Base-by-base conservation (phyloP, 768 basidiomycete species). In the Boletellus emodensis region DNA sequence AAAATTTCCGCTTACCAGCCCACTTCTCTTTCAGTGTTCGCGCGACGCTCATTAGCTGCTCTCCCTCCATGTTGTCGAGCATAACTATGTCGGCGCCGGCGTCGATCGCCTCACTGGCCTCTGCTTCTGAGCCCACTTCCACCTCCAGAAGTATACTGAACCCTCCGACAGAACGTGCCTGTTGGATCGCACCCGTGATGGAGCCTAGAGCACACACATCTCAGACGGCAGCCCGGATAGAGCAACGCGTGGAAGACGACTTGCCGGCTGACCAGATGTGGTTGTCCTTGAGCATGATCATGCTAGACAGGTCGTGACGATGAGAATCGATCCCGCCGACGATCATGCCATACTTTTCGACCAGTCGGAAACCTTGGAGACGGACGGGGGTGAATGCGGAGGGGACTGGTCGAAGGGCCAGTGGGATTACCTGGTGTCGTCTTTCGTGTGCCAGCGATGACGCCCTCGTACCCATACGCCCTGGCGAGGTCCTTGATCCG, bases 261-360 rank as follows among this genome's bases (percentile, higher is more conserved):
- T 53, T 62, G 85, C 94, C 94, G 38, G 85, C 89, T 3, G 94
- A 95, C 94, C 94, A 97, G 64, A 98, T 90, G 65, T 99, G 96
- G 66, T 99, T 99, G 61, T 99, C 96, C 71, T 98, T 98, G 61
- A 99, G 82, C 96, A 99, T 99, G 63, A 99, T 94, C 96, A 99
- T 98, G 65, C 89, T 90, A 26, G 90, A 94, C n/a, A 98, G 77
- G 68, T 98, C 94, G 58, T 96, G 87, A 20, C 96, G 82, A 73
- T 99, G 96, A 9, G 90, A 74, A 65, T 99, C 95, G 60, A 97
- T 87, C 6, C 96, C 96, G 15, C 96, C 96, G 13, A 98, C 91
- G 40, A 98, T 71, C 96, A 99, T 98, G 4, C 86, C 96, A 65
- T 99, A 97, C 70, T 99, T 99, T 70, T 99, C 96, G 6, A 98